Evolutionary conservation across 495 filamentous ascomycete genomes (phyloP), one percentile per base, ranked within the genome.

Genomic region (Bombardia bombarda): DNA sequence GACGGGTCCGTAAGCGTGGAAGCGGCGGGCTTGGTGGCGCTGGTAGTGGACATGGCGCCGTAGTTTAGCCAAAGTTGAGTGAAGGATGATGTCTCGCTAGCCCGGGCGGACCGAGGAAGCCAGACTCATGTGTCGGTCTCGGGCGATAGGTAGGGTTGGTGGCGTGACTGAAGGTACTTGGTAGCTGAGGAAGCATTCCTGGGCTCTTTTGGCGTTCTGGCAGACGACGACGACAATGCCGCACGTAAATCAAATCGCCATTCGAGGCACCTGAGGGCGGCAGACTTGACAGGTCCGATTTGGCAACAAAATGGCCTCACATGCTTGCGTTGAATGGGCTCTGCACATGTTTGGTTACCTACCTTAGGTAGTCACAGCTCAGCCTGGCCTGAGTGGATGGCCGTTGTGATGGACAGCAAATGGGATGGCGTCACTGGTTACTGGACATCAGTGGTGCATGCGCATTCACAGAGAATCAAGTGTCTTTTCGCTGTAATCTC

Each of bases 1-100:
- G 50, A 20, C 7, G 55, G 55, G 5, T 38, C 32, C 16, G 53
- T 41, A 1, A 39, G 34, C 19, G 40, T 28, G 16, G 51, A 14
- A 4, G 54, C 41, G 12, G 52, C 47, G 31, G 28, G 52, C 40
- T 42, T 45, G 28, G 18, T 40, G 33, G 43, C 24, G 44, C 46
- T 56, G 36, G 50, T 31, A 37, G 46, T 47, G n/a, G 55, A 46
- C 55, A 58, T 61, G 21, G 37, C 32, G 24, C 44, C 26, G 18
- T 8, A 32, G 4, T n/a, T 36, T 7, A 9, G 21, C 4, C 16
- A 8, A 28, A 16, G 13, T 17, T 13, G 38, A 7, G n/a, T n/a
- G 8, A 17, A 10, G 19, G 20, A 9, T 4, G 18, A 18, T 16
- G 13, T 34, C 30, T 13, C 2, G 21, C 32, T 23, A 43, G 41